Evolutionary conservation across 495 filamentous ascomycete species (phyloP).

Genomic region (Trichoderma gamsii): DNA sequence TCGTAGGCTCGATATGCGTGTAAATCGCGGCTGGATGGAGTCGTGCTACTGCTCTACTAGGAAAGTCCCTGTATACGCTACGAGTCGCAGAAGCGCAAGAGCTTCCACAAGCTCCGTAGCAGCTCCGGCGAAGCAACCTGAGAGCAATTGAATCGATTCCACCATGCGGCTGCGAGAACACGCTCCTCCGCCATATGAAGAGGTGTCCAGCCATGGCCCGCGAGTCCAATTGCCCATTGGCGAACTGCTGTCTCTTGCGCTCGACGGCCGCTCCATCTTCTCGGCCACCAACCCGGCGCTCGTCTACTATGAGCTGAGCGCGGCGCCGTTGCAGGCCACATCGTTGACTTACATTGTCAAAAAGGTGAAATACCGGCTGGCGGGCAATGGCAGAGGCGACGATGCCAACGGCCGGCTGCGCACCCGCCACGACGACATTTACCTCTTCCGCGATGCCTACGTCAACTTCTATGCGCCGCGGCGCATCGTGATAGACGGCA

Average conservation of each 20-base stretch:
- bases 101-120: no score
- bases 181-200: constrained; percentile 2
- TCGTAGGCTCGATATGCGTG: no score
- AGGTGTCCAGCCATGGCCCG: constrained; percentile 5
- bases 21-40: no score
- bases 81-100: no score
- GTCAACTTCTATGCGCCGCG: constrained; percentile 4
- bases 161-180: neutral
- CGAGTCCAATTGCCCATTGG: constrained; percentile 8
- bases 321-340: neutral
- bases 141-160: neutral
- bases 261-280: constrained; percentile 3
- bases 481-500: constrained; percentile 8
- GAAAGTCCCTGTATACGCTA: no score
- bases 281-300: constrained; percentile 4
- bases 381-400: neutral
- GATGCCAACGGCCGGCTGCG: neutral
- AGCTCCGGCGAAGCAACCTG: neutral
- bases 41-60: no score
- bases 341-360: neutral
- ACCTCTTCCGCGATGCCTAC: constrained; percentile 8
- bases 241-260: neutral
- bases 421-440: constrained; percentile 2
- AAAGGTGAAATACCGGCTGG: constrained; percentile 8
- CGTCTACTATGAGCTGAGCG: constrained; percentile 10